Evolutionary conservation across 2,329 filamentous ascomycete species (phyloP), one percentile per base, ranked within the genome.

Genomic region (Cyclaneusma minus): DNA sequence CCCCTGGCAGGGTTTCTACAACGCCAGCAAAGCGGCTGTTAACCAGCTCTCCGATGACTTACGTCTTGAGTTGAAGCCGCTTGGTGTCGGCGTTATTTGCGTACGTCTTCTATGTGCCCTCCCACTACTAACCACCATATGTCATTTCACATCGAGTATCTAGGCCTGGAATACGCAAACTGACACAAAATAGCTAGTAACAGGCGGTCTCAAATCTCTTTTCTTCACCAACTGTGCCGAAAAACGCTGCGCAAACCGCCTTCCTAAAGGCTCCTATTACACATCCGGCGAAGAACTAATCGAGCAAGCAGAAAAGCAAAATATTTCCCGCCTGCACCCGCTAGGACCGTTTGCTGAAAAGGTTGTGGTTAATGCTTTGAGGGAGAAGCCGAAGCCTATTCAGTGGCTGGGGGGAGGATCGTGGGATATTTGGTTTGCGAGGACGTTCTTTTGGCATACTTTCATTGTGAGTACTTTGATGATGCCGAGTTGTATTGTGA

Each of bases 31-130:
- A 32, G 35, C 36, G 6, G 39, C 39, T 2, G 16, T 47, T 2
- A 35, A 40, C 13, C 16, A 33, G 1, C 39, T 33, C 14, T 35
- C 34, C 7, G 28, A 40, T 3, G 41, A 34, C 1, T 34, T 45
- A 2, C 35, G 44, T 5, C 28, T 45, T 1, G 44, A 47, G 26
- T 32, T 47, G 12, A 39, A 34, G 4, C 44, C 44, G 2, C 41
- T 34, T 11, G 35, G 30, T n/a, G 41, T 47, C 16, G 39, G 35
- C 14, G 34, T 32, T n/a, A 40, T 47, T 14, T 39, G 35, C 14
- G 34, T 32, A 25, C 13, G 6, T 25, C 13, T 14, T 13, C 16
- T 13, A 5, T 22, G n/a, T 13, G 12, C 21, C n/a, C 6, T 6
- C 12, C 21, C 12, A 6, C 11, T 13, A 22, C 11, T 22, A 11